Evolutionary conservation across 2,329 filamentous ascomycete genomes (phyloP).

Genomic region (Diatrype stigma): DNA sequence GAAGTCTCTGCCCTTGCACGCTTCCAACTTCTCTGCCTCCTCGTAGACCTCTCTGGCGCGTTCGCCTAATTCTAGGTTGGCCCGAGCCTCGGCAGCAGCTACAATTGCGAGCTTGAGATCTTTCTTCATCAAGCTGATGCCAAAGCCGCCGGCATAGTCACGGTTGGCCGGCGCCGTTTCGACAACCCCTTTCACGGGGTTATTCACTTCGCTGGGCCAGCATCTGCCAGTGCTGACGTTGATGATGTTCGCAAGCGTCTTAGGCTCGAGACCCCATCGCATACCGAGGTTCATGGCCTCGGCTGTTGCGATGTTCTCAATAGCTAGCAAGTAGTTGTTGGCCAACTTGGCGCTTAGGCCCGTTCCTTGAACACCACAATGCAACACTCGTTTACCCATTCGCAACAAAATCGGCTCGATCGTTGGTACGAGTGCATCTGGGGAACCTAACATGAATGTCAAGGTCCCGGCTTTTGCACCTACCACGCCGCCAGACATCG

Average conservation of each 20-base stretch:
- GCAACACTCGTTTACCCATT: slow-evolving; percentile 85
- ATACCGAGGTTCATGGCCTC: slow-evolving; percentile 66
- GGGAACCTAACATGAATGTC: slow-evolving; percentile 90
- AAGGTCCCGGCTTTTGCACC: slow-evolving; percentile 82
- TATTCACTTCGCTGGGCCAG: slow-evolving; percentile 96
- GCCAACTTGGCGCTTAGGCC: slow-evolving; percentile 90
- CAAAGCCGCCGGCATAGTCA: slow-evolving; percentile 76
- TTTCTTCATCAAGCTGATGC: slow-evolving; percentile 75
- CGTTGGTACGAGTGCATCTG: slow-evolving; percentile 55
- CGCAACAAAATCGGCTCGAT: slow-evolving; percentile 66
- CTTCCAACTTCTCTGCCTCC: slow-evolving; percentile 55
- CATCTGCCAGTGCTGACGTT: slow-evolving; percentile 92
- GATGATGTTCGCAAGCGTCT: slow-evolving; percentile 75
- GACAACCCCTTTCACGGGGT: slow-evolving; percentile 83
- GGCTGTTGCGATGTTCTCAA: slow-evolving; percentile 77
- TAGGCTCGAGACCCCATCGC: slow-evolving; percentile 54
- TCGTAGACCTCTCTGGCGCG: slow-evolving; percentile 65
- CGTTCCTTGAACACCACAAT: slow-evolving; percentile 79
- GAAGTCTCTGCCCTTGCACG: slow-evolving; percentile 69
- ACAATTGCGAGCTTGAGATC: slow-evolving; percentile 69
- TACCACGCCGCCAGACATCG: slow-evolving; percentile 95
- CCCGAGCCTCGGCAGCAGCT: slow-evolving; percentile 65
- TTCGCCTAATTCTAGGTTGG: slow-evolving; percentile 60
- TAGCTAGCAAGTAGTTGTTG: slow-evolving; percentile 93
- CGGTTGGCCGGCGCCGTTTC: slow-evolving; percentile 69